phyloP scores from a whole-genome alignment of 108 stramenopile genomes.

The Skeletonema tropicum region DNA sequence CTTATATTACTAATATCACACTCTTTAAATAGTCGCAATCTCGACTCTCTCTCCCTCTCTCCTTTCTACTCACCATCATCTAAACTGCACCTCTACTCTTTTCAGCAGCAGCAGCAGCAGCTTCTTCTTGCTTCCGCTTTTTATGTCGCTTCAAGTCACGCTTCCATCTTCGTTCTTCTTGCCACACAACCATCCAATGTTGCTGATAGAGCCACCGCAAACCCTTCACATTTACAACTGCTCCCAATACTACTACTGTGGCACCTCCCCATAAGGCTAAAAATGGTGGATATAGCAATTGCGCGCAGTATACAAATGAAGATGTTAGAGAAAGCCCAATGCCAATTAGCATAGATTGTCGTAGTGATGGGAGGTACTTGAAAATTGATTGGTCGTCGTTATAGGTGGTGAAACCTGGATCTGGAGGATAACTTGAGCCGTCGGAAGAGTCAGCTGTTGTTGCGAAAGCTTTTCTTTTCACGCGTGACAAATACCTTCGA shows the following conservation, averaged over 20 bases:
- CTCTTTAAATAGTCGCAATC: too few relatives aligned
- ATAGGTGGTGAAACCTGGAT: slow-evolving; percentile 29
- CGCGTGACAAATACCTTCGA: not conserved
- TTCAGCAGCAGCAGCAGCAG: not conserved
- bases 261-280: slow-evolving; percentile 49
- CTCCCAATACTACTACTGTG: slow-evolving; percentile 34
- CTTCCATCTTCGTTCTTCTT: slow-evolving; percentile 49
- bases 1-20: not conserved
- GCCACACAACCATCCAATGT: slow-evolving; percentile 36
- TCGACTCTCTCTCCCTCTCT: too few relatives aligned
- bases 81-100: not conserved
- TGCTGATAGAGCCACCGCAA: slow-evolving; percentile 28
- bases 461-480: not conserved
- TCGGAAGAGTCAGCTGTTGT: slow-evolving; percentile 10
- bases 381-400: slow-evolving; percentile 13
- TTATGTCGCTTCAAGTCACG: slow-evolving; percentile 35
- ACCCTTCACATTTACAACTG: slow-evolving; percentile 19
- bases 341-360: slow-evolving; percentile 43
- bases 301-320: slow-evolving; percentile 41
- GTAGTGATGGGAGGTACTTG: slow-evolving; percentile 32
- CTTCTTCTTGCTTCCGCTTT: slow-evolving; percentile 12
- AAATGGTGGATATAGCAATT: slow-evolving; percentile 49
- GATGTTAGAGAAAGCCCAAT: slow-evolving; percentile 48
- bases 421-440: slow-evolving; percentile 23
- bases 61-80: not conserved